A percentile compares a stretch with the other conserved stretches of the same genome.
phyloP scores from a whole-genome alignment of 176 grass and related monocot species.

The Carex scoparia region DNA sequence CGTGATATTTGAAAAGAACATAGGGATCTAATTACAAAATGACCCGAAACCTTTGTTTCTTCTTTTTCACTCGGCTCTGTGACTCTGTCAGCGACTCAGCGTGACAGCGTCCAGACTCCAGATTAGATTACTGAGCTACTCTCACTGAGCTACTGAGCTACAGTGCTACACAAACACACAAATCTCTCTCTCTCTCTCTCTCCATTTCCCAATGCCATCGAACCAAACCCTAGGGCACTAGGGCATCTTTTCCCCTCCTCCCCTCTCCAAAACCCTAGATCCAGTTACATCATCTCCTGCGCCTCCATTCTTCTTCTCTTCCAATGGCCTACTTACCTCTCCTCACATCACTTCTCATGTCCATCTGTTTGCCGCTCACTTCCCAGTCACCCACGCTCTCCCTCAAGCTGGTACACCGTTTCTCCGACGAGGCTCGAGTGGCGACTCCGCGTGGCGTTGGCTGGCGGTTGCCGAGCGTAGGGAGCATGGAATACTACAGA shows the following conservation, averaged over 20 bases:
- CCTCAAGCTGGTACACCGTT: constrained; percentile 66
- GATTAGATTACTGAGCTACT: not conserved
- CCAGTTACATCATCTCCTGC: constrained; percentile 30
- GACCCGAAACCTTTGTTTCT: not conserved
- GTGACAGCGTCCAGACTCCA: not conserved
- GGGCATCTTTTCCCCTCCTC: constrained; percentile 31
- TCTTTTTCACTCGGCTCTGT: constrained; percentile 13
- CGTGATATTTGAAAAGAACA: not conserved
- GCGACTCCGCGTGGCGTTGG: constrained; percentile 15
- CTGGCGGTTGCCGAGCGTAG: constrained; percentile 44
- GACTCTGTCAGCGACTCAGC: too few species aligned
- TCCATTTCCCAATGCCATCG: constrained; percentile 39
- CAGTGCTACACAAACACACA: constrained; percentile 8
- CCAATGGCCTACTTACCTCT: constrained; percentile 17
- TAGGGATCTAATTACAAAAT: not conserved
- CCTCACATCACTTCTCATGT: constrained; percentile 16
- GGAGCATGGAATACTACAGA: constrained; percentile 69
- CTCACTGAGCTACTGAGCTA: not conserved
- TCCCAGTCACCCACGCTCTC: constrained; percentile 34
- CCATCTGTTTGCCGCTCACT: constrained; percentile 3
- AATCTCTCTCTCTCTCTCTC: not conserved
- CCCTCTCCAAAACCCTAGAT: constrained; percentile 38
- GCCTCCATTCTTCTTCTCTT: not conserved
- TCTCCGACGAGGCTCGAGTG: constrained; percentile 70
- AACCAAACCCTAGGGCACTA: constrained; percentile 29